A percentile compares a stretch with the other conserved stretches of the same genome.
Conservation (phyloP, 805 yeast species). For the Teunomyces gatunensis region DNA sequence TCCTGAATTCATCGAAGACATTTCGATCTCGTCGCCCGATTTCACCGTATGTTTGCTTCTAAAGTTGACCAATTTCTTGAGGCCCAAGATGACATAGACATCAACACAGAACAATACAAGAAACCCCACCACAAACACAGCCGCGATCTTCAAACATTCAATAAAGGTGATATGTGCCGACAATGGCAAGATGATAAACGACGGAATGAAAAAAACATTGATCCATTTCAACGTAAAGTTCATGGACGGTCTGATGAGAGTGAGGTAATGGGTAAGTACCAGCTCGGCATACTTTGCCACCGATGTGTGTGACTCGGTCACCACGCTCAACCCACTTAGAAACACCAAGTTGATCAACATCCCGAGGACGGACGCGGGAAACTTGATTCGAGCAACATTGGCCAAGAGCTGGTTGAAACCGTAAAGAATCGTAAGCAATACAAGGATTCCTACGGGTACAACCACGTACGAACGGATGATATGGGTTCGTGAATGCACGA, state of each 20-base stretch:
- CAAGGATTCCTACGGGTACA: conserved; percentile 48
- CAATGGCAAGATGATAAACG: conserved; percentile 69
- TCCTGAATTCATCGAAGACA: conserved; percentile 8
- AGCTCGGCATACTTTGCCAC: conserved; percentile 15
- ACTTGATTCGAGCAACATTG: conserved; percentile 44
- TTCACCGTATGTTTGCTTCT: conserved; percentile 7
- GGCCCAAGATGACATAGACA: conserved; percentile 34
- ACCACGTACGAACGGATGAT: conserved; percentile 43
- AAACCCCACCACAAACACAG: conserved; percentile 68
- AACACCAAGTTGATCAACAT: conserved; percentile 58
- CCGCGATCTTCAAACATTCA: conserved; percentile 73
- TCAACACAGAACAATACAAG: conserved; percentile 45
- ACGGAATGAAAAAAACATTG: conserved; percentile 73
- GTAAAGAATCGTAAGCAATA: conserved; percentile 47
- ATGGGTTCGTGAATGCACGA: conserved; percentile 33
- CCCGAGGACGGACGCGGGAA: conserved; percentile 71
- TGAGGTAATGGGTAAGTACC: conserved; percentile 29
- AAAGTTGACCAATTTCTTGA: conserved; percentile 13
- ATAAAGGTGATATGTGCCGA: conserved; percentile 61
- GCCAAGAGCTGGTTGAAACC: conserved; percentile 50
- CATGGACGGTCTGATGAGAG: conserved; percentile 55
- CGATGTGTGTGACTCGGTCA: conserved; percentile 16
- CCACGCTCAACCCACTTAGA: conserved; percentile 36
- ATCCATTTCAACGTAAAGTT: conserved; percentile 76
- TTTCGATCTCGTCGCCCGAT: conserved; percentile 15